Base-by-base conservation (phyloP, 768 basidiomycete species). In the Cystofilobasidium ferigula region DNA sequence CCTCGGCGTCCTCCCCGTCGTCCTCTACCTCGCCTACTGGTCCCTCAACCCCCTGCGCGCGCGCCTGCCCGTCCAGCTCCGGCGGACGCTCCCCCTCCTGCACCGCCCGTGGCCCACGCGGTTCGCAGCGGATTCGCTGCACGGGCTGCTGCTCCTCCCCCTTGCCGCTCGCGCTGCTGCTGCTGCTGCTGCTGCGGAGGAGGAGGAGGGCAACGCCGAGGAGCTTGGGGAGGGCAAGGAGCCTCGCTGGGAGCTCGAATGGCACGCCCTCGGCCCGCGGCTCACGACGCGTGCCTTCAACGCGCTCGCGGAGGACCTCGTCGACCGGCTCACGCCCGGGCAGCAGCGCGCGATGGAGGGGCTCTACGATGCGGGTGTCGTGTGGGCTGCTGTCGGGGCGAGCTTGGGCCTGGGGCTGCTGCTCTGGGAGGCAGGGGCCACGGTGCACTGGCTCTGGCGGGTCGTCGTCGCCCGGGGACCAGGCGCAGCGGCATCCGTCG, bases 231-330 rank as follows among this genome's bases (percentile, higher is more conserved):
- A 57, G 22, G 28, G 32, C 18, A 56, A 63, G 32, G 63, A 63
- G 10, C 56, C 40, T 20, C 36, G 42, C 0, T 57, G 54, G 54
- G 32, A 40, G 26, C 8, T 45, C 28, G 32, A 45, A 0, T 57
- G 53, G 20, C 54, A 54, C 14, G 13, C 57, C 8, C 34, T 61
- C 36, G 64, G 64, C 1, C 18, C 42, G 24, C 35, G 26, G 6
- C 9, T 66, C 18, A 60, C 64, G 2, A 66, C 64, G 14, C 54
- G 47, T 22, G 28, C 28, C 22, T 43, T 60, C 35, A 66, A 66
- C 22, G 48, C 43, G 58, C 18, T 60, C 9, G 36, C 64, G 2
- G 22, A 16, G 22, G 18, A 16, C 3, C 35, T 61, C 7, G 20
- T 61, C 16, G 32, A 38, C 3, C 30, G 14, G 18, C 38, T 60